A percentile compares a stretch with the other conserved stretches of the same genome.
Conservation (phyloP, 352 stramenopile species). For the Phytophthora pisi region DNA sequence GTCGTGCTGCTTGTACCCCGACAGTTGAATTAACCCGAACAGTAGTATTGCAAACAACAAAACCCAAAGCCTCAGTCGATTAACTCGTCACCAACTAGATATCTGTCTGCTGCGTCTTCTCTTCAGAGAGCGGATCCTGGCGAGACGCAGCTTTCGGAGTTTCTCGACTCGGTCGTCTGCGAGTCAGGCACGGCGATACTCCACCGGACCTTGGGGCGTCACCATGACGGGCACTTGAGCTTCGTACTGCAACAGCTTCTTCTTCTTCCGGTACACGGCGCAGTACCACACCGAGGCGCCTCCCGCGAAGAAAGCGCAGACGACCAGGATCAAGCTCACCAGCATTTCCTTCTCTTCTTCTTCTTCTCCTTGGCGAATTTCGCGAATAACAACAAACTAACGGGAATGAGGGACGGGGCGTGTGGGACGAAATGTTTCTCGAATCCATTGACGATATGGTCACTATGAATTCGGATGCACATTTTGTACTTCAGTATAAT, state of each 20-base stretch:
- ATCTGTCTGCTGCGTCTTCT: not conserved
- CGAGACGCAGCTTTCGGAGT: not conserved
- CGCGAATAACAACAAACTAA: no score
- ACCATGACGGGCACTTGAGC: slow-evolving; percentile 28
- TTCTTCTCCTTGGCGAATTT: not conserved
- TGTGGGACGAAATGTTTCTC: not conserved
- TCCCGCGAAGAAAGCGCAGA: slow-evolving; percentile 35
- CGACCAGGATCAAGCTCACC: slow-evolving; percentile 27
- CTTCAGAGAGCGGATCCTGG: not conserved
- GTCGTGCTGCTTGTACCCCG: slow-evolving; percentile 6
- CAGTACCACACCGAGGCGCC: slow-evolving; percentile 32
- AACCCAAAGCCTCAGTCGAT: not conserved
- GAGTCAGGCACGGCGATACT: slow-evolving; percentile 28
- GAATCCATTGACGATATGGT: not conserved
- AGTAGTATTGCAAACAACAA: slow-evolving; percentile 9
- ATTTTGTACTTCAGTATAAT: no score
- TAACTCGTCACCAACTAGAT: not conserved
- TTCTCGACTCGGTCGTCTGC: not conserved
- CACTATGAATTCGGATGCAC: no score
- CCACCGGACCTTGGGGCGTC: slow-evolving; percentile 29
- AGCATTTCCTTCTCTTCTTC: slow-evolving; percentile 9
- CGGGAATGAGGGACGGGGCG: not conserved
- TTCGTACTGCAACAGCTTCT: slow-evolving; percentile 18
- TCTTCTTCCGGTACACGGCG: slow-evolving; percentile 24
- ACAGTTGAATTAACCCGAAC: slow-evolving; percentile 10